phyloP scores from a whole-genome alignment of 441 rosid species.

The Populus hybrid region DNA sequence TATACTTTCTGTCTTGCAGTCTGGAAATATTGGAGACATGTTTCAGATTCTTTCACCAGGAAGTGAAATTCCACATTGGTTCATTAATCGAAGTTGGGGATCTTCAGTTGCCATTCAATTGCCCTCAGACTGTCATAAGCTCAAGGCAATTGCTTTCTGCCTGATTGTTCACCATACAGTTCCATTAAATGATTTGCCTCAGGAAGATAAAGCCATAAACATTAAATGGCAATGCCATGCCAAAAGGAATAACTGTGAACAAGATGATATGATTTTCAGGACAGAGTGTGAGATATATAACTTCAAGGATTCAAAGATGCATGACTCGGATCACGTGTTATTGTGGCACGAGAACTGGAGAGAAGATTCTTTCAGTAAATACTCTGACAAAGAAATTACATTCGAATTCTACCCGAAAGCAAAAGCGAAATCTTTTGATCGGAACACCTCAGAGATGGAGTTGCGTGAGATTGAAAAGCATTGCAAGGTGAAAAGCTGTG shows the following conservation, averaged over 20 bases:
- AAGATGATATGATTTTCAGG: background rate
- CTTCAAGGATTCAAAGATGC: background rate
- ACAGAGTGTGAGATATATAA: background rate
- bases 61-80: constrained; percentile 18
- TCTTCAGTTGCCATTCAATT: constrained; percentile 1
- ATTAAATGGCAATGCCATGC: constrained; percentile 3
- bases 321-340: constrained; percentile 2
- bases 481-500: constrained; percentile 5
- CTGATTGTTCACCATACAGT: background rate
- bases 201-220: background rate
- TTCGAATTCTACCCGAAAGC: background rate
- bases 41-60: constrained; percentile 12
- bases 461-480: background rate
- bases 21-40: background rate
- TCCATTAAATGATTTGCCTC: background rate
- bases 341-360: background rate
- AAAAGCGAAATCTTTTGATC: background rate
- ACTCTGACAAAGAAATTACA: background rate
- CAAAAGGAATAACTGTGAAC: background rate
- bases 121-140: background rate
- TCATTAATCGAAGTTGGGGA: background rate
- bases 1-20: background rate
- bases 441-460: background rate
- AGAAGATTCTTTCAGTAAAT: background rate
- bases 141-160: constrained; percentile 15